These are phyloP conservation scores for Ceratocystis huliohia DNA, from an alignment of 2,329 filamentous ascomycete genomes.

Conservation along the genomic window DNA sequence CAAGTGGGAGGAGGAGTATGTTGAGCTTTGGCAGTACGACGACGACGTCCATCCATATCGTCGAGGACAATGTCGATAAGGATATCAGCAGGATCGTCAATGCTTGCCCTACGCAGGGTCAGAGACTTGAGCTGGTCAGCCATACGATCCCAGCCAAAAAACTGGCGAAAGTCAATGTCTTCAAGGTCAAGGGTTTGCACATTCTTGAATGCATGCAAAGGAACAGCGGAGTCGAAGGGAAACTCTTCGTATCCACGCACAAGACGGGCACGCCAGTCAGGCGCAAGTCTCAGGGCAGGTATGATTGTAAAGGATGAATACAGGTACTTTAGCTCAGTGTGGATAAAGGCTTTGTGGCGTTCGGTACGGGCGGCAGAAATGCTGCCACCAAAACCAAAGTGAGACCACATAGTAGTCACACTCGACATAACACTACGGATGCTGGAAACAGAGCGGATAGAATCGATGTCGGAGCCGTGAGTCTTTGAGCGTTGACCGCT, in stretches of 20 bases:
- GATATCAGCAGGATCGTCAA: constrained; percentile 84
- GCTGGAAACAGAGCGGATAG: constrained; percentile 90
- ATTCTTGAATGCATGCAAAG: constrained; percentile 95
- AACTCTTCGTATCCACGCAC: constrained; percentile 96
- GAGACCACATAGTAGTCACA: constrained; percentile 88
- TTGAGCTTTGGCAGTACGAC: constrained; percentile 76
- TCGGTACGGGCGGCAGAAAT: constrained; percentile 73
- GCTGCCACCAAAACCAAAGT: constrained; percentile 67
- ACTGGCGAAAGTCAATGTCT: constrained; percentile 91
- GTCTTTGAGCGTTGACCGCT: constrained; percentile 70
- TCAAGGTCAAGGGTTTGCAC: constrained; percentile 85
- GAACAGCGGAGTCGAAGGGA: constrained; percentile 92
- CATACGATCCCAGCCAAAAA: constrained; percentile 91
- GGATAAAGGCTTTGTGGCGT: constrained; percentile 73
- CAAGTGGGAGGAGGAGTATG: constrained; percentile 61
- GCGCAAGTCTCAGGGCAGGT: constrained; percentile 74
- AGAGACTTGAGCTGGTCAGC: constrained; percentile 85
- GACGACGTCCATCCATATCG: constrained; percentile 84
- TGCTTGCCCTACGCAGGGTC: constrained; percentile 70
- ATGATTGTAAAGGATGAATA: constrained; percentile 99
- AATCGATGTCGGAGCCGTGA: constrained; percentile 70
- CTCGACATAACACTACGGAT: constrained; percentile 95
- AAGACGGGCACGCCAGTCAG: constrained; percentile 82
- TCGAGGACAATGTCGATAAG: constrained; percentile 88
- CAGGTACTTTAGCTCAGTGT: constrained; percentile 84